phyloP scores from a whole-genome alignment of 2,329 filamentous ascomycete genomes.

The Fusarium multiceps region DNA sequence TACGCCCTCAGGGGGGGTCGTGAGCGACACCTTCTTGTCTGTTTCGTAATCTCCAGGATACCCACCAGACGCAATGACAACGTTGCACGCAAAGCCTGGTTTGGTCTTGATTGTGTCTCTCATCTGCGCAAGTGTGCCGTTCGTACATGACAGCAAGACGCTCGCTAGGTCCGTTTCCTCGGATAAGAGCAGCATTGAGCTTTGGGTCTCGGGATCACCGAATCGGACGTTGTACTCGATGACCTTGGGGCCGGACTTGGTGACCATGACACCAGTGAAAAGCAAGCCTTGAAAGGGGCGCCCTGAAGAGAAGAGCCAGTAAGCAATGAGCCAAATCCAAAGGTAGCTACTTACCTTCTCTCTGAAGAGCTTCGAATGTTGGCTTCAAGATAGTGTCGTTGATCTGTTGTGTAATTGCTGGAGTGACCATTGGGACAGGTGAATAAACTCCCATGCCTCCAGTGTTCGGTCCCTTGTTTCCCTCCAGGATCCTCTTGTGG shows the following conservation, averaged over 20 bases:
- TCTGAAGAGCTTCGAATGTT: conserved; percentile 70
- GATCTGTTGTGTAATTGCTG: conserved; percentile 65
- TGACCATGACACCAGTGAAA: conserved; percentile 89
- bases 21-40: conserved; percentile 63
- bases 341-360: conserved; percentile 56
- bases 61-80: conserved; percentile 85
- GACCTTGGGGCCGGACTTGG: conserved; percentile 77
- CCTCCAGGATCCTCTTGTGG: conserved; percentile 77
- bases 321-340: background rate
- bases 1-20: conserved; percentile 59
- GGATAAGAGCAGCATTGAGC: conserved; percentile 78
- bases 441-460: conserved; percentile 83
- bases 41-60: conserved; percentile 85
- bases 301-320: conserved; percentile 1
- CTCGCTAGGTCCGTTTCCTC: conserved; percentile 82
- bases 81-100: conserved; percentile 77
- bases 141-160: conserved; percentile 83
- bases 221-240: conserved; percentile 93
- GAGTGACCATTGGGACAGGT: conserved; percentile 66
- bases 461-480: conserved; percentile 76
- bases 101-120: conserved; percentile 71
- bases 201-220: conserved; percentile 89
- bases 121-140: conserved; percentile 74
- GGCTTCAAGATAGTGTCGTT: conserved; percentile 70
- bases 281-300: conserved; percentile 73